These are phyloP conservation scores for Pezicula carpinea DNA, from an alignment of 2,329 filamentous ascomycete genomes.

Conservation along the genomic window DNA sequence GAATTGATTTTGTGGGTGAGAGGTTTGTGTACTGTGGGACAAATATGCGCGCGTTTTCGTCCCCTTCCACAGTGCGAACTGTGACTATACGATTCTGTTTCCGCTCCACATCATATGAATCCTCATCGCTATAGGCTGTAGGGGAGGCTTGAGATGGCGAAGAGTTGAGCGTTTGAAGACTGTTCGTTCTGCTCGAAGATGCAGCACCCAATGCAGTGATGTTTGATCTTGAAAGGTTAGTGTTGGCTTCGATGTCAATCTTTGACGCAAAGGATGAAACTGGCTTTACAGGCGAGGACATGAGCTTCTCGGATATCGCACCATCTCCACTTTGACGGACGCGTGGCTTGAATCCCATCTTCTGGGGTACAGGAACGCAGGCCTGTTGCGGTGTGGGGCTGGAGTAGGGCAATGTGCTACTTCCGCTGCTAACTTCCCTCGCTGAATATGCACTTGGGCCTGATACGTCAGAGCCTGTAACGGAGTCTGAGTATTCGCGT, in stretches of 20 bases:
- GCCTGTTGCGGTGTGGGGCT: background rate
- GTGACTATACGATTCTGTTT: slow-evolving; percentile 14
- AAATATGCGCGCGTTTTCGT: slow-evolving; percentile 11
- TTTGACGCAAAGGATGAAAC: too few relatives aligned
- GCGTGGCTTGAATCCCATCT: slow-evolving; percentile 16
- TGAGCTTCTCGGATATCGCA: slow-evolving; percentile 2
- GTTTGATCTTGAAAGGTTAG: too few relatives aligned
- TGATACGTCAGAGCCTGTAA: background rate
- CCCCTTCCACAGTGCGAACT: slow-evolving; percentile 21
- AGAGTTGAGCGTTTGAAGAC: slow-evolving; percentile 3
- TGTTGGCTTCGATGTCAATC: too few relatives aligned
- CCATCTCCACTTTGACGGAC: slow-evolving; percentile 8
- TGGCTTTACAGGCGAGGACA: slow-evolving; percentile 11
- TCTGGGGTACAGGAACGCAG: background rate
- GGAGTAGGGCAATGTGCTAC: background rate
- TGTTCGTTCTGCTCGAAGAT: slow-evolving; percentile 18
- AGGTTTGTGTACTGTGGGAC: slow-evolving; percentile 1
- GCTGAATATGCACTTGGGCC: background rate
- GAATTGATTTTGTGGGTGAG: slow-evolving; percentile 27
- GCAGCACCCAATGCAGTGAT: slow-evolving; percentile 1
- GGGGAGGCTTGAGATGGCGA: slow-evolving; percentile 1
- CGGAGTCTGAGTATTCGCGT: background rate
- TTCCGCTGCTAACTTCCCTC: background rate
- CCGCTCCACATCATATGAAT: slow-evolving; percentile 3
- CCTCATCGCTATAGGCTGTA: slow-evolving; percentile 6